phyloP scores from a whole-genome alignment of 2,329 filamentous ascomycete species.

The Calonectria hongkongensis region DNA sequence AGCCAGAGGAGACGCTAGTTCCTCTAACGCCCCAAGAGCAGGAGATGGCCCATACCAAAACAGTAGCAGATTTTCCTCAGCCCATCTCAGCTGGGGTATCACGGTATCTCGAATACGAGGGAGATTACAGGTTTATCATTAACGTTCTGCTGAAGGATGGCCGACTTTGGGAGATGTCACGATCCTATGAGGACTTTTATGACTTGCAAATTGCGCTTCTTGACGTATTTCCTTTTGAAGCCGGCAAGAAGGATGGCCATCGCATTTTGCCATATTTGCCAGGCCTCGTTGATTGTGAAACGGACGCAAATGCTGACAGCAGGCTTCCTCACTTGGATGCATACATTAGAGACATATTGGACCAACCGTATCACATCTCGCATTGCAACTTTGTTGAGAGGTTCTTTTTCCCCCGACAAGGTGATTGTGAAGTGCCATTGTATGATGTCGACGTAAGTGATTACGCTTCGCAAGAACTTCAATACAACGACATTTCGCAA shows the following conservation, averaged over 20 bases:
- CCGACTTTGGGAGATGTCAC: neutral
- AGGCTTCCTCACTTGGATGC: neutral
- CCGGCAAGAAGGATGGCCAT: neutral
- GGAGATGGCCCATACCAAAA: too few relatives aligned
- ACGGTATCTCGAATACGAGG: neutral
- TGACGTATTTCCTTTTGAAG: neutral
- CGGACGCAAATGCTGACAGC: neutral
- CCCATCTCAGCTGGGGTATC: neutral
- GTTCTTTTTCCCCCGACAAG: neutral
- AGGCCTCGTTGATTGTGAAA: neutral
- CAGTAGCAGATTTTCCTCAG: too few relatives aligned
- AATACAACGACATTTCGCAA: neutral
- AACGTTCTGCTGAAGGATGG: neutral
- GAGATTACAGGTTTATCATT: neutral
- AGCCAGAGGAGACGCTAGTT: too few relatives aligned
- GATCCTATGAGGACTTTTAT: neutral
- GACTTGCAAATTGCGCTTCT: neutral
- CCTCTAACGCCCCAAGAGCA: too few relatives aligned
- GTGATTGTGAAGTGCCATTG: neutral
- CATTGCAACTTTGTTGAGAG: neutral
- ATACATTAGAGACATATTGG: neutral
- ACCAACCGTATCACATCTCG: neutral
- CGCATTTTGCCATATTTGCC: neutral
- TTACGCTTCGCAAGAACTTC: neutral
- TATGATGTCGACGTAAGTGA: neutral